These are phyloP conservation scores for Populus trichocarpa DNA, from an alignment of 441 rosid species.

Conservation along the genomic window DNA sequence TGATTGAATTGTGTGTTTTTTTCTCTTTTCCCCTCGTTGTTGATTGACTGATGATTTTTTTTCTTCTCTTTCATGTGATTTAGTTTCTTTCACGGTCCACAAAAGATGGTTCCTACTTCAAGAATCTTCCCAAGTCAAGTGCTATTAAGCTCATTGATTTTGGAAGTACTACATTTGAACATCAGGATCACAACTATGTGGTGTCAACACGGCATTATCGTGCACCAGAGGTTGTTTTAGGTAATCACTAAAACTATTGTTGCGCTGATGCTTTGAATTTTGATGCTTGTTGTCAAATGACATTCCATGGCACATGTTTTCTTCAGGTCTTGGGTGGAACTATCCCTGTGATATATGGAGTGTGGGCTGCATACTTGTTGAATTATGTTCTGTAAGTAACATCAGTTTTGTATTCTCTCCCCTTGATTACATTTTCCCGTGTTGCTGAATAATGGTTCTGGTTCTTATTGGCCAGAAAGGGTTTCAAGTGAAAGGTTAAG, in stretches of 20 bases:
- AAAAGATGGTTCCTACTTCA: constrained; percentile 76
- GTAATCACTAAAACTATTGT: constrained; percentile 31
- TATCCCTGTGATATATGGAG: constrained; percentile 97
- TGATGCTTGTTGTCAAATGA: constrained; percentile 1
- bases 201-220: constrained; percentile 95
- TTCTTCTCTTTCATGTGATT: constrained; percentile 8
- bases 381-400: constrained; percentile 81
- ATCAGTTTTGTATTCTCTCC: not conserved
- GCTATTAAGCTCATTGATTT: constrained; percentile 96
- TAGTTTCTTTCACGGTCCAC: constrained; percentile 64
- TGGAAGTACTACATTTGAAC: constrained; percentile 89
- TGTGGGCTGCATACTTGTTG: constrained; percentile 89
- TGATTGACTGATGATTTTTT: not conserved
- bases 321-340: constrained; percentile 87
- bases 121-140: constrained; percentile 85
- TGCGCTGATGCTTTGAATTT: not conserved
- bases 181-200: constrained; percentile 80
- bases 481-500: not conserved
- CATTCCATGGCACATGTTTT: constrained; percentile 1
- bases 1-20: not conserved
- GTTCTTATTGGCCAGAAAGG: not conserved
- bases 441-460: not conserved
- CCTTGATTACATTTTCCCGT: not conserved
- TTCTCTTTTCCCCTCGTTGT: not conserved
- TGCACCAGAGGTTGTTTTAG: constrained; percentile 90